These are phyloP conservation scores for Isoetes taiwanensis DNA, from an alignment of 75 land plant genomes.

Conservation along the genomic window DNA sequence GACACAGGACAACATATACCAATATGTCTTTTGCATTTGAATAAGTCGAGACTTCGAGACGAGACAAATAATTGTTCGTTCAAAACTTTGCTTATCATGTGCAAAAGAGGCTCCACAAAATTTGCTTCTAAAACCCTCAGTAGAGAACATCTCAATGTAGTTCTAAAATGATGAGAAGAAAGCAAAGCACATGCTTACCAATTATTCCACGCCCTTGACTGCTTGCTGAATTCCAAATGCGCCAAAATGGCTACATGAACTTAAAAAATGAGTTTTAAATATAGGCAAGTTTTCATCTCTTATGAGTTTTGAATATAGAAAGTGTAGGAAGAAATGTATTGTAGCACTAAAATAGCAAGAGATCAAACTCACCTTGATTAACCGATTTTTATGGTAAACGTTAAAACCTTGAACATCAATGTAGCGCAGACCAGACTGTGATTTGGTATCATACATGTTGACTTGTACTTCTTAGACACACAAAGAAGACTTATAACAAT, in stretches of 20 bases:
- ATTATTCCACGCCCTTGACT: constrained; percentile 92
- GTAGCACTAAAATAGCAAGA: too few relatives aligned
- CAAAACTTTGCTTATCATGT: constrained; percentile 96
- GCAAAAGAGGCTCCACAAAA: constrained; percentile 97
- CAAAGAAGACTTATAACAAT: too few relatives aligned
- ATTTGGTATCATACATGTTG: too few relatives aligned
- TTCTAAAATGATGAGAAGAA: too few relatives aligned
- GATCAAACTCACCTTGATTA: constrained; percentile 73
- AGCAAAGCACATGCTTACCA: constrained; percentile 27
- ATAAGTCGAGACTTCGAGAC: constrained; percentile 57
- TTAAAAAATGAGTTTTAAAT: too few relatives aligned
- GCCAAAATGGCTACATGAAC: constrained; percentile 83
- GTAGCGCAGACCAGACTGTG: too few relatives aligned
- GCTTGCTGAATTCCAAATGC: constrained; percentile 85
- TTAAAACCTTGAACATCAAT: constrained; percentile 93
- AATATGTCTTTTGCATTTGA: constrained; percentile 73
- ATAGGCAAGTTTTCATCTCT: too few relatives aligned
- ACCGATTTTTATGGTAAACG: constrained; percentile 92
- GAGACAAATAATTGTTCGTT: constrained; percentile 68
- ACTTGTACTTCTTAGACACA: too few relatives aligned
- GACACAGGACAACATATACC: too few relatives aligned
- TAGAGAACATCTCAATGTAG: too few relatives aligned
- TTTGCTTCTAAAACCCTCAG: constrained; percentile 90
- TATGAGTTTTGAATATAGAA: too few relatives aligned
- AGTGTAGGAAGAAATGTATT: too few relatives aligned